A percentile compares a stretch with the other conserved stretches of the same genome.
These are phyloP conservation scores for Phytophthora vignae DNA, from an alignment of 352 stramenopile genomes.

Conservation along the genomic window DNA sequence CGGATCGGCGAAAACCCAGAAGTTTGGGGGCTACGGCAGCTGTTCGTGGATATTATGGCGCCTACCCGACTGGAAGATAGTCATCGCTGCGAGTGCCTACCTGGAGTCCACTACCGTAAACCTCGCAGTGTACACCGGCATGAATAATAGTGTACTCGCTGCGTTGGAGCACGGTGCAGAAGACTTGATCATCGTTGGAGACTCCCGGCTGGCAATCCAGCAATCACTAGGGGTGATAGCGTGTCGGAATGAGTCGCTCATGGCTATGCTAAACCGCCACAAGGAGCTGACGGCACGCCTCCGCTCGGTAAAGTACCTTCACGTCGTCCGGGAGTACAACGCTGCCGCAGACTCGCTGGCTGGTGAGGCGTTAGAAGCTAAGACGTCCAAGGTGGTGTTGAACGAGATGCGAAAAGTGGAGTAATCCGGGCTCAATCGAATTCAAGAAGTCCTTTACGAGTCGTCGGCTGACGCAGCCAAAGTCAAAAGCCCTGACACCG, in stretches of 20 bases:
- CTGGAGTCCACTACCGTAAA: constrained; percentile 1
- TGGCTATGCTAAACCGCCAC: constrained; percentile 4
- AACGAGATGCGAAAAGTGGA: background rate
- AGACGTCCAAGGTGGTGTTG: background rate
- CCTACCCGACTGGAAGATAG: constrained; percentile 6
- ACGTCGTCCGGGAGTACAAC: constrained; percentile 4
- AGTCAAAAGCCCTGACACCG: too few relatives aligned
- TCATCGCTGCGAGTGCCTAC: constrained; percentile 4
- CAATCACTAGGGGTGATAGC: constrained; percentile 22
- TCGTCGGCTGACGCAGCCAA: background rate
- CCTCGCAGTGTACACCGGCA: constrained; percentile 4
- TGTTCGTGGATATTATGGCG: constrained; percentile 9
- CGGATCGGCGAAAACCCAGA: constrained; percentile 20
- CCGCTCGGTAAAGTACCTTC: constrained; percentile 3
- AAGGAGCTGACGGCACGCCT: constrained; percentile 2
- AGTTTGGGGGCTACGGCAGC: constrained; percentile 11
- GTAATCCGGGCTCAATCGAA: background rate
- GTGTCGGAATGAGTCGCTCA: constrained; percentile 12
- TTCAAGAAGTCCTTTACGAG: constrained; percentile 1
- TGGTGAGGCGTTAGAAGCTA: background rate
- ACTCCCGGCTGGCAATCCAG: constrained; percentile 18
- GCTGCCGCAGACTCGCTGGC: constrained; percentile 2
- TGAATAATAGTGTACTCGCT: background rate
- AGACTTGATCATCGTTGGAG: constrained; percentile 10
- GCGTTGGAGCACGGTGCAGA: background rate